Evolutionary conservation across 768 basidiomycete genomes (phyloP).

Genomic region (Mycena crocata): DNA sequence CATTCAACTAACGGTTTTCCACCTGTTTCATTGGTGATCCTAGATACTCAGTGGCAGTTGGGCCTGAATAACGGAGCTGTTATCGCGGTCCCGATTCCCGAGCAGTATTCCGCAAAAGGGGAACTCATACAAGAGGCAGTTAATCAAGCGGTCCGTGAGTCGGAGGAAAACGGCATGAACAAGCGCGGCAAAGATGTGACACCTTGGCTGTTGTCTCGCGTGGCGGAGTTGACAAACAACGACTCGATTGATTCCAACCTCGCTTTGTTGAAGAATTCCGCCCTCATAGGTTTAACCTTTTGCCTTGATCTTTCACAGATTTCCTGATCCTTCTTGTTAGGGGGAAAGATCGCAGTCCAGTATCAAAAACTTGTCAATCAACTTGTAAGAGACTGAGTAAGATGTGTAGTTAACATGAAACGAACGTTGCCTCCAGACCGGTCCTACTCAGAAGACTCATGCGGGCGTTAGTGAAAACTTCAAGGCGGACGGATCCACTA

Average conservation of each 20-base stretch:
- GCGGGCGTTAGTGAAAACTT: not conserved
- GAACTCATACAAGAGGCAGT: conserved; percentile 79
- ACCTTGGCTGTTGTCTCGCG: conserved; percentile 90
- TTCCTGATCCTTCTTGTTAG: conserved; percentile 50
- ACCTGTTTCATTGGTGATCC: not conserved
- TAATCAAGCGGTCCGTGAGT: conserved; percentile 87
- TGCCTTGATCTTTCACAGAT: not conserved
- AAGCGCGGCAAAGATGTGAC: conserved; percentile 91
- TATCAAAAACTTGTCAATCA: conserved; percentile 66
- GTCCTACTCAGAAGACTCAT: conserved; percentile 17
- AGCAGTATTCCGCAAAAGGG: conserved; percentile 75
- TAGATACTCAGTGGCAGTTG: conserved; percentile 79
- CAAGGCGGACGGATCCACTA: not conserved
- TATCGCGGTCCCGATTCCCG: conserved; percentile 92
- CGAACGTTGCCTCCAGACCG: conserved; percentile 19
- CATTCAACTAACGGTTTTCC: not conserved
- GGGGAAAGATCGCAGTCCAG: conserved; percentile 82
- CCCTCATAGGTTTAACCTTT: conserved; percentile 72
- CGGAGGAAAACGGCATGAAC: conserved; percentile 82
- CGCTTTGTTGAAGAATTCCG: conserved; percentile 91
- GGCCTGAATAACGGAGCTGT: conserved; percentile 82
- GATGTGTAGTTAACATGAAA: conserved; percentile 16
- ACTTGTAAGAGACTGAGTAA: conserved; percentile 43
- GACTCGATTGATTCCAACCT: conserved; percentile 82
- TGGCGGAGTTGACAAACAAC: conserved; percentile 84